Base-by-base conservation (phyloP, 176 grass and related monocot species). In the Metroxylon sagu region DNA sequence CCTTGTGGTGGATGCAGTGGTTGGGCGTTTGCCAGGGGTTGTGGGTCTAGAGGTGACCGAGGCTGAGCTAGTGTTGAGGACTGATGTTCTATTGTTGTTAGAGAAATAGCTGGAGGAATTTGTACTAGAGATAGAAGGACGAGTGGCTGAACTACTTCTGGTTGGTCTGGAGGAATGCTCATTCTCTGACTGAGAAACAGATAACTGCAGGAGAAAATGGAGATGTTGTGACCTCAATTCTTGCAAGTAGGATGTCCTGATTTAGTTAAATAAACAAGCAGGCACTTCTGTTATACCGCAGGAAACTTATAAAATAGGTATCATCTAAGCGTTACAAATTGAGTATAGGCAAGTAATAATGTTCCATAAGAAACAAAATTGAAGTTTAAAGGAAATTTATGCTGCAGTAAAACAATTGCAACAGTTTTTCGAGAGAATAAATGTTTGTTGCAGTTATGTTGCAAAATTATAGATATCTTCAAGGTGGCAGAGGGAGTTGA, bases 31-130 rank as follows among this genome's bases (percentile, higher is more conserved):
- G 2, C 50, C 26, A 19, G 48, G n/a, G 14, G 8, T 30, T 15
- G 51, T 53, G 31, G 29, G 59, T 26, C 54, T 62, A 29, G 70
- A 73, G 4, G 59, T 62, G 29, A 73, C 50, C 3, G 70, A 73
- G 27, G 51, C 26, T 5, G 59, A 63, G 18, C 70, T 63, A 16
- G 59, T 56, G 50, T 54, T 73, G 28, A 73, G 59, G 57, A 35
- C 3, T 0, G 70, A 51, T 27, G 70, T 43, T 25, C 27, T 18
- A 18, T 53, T 54, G 70, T 25, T 26, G 18, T 30, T 63, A 16
- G 59, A 62, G 2, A 62, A 48, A 52, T 39, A 14, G 2, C 50
- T 26, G 50, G 50, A 56, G 15, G 70, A 63, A 18, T 26, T 18
- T 21, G 49, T 23, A 18, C 14, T 19, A 7, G 59, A 27, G 26